Evolutionary conservation across 352 stramenopile genomes (phyloP).

Genomic region (Paralagenidium karlingii): DNA sequence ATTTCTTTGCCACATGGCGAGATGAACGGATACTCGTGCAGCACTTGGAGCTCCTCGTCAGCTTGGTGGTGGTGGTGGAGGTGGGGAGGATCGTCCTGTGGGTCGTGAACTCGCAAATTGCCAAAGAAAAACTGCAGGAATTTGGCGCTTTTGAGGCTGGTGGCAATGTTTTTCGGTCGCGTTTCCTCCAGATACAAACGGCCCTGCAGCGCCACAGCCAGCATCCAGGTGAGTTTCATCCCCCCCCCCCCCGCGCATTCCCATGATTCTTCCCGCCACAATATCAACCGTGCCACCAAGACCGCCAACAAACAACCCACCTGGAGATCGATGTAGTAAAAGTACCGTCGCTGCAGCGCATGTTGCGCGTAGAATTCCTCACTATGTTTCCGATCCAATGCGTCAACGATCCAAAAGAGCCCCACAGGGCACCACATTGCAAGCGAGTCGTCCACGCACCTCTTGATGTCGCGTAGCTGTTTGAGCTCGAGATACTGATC

Average conservation of each 20-base stretch:
- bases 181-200: constrained; percentile 71
- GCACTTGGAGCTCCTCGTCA: constrained; percentile 12
- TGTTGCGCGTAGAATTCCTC: constrained; percentile 67
- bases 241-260: too few species aligned
- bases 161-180: constrained; percentile 75
- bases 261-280: too few species aligned
- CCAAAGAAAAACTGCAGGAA: constrained; percentile 78
- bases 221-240: too few species aligned
- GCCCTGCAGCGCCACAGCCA: constrained; percentile 13
- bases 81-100: constrained; percentile 6
- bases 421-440: background rate
- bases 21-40: constrained; percentile 56
- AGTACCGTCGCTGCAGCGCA: constrained; percentile 44
- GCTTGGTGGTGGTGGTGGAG: constrained; percentile 1
- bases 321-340: constrained; percentile 79
- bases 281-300: background rate
- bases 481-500: constrained; percentile 67
- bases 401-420: background rate
- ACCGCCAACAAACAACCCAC: constrained; percentile 6
- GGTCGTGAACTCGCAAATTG: constrained; percentile 29
- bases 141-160: constrained; percentile 68
- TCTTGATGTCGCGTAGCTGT: constrained; percentile 75
- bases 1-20: constrained; percentile 75
- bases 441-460: constrained; percentile 10
- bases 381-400: too few species aligned